phyloP scores from a whole-genome alignment of 345 rosid species.

The Cochlearia excelsa region DNA sequence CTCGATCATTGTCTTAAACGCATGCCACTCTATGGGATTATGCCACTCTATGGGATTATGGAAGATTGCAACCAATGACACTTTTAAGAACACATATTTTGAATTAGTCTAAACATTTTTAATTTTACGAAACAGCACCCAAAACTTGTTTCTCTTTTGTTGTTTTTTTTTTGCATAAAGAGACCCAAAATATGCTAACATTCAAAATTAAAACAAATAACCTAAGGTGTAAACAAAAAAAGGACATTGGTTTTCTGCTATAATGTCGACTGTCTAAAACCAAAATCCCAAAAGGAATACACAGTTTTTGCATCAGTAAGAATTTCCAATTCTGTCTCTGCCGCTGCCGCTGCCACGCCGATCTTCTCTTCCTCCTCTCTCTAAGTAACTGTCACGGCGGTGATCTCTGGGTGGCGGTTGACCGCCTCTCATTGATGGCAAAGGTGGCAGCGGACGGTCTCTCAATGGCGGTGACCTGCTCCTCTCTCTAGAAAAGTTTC shows the following conservation, averaged over 20 bases:
- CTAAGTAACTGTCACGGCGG: constrained; percentile 54
- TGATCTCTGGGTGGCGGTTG: constrained; percentile 44
- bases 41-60: too few relatives aligned
- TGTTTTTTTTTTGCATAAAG: constrained; percentile 6
- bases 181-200: constrained; percentile 11
- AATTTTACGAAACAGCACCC: neutral
- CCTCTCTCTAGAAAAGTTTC: constrained; percentile 62
- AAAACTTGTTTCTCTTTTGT: neutral
- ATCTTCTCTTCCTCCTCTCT: constrained; percentile 58
- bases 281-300: constrained; percentile 15
- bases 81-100: neutral
- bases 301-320: constrained; percentile 30
- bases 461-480: constrained; percentile 69
- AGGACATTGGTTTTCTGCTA: constrained; percentile 1
- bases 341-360: constrained; percentile 36
- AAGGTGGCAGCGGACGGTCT: constrained; percentile 48
- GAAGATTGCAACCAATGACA: too few relatives aligned
- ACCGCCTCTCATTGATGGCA: constrained; percentile 47
- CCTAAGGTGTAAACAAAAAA: constrained; percentile 22
- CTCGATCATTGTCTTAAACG: too few relatives aligned
- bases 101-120: neutral
- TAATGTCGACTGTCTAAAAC: constrained; percentile 20
- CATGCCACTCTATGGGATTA: too few relatives aligned
- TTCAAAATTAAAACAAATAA: constrained; percentile 24
- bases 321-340: constrained; percentile 52